Base-by-base conservation (phyloP, 768 basidiomycete genomes). In the Pulveroboletus sp. region DNA sequence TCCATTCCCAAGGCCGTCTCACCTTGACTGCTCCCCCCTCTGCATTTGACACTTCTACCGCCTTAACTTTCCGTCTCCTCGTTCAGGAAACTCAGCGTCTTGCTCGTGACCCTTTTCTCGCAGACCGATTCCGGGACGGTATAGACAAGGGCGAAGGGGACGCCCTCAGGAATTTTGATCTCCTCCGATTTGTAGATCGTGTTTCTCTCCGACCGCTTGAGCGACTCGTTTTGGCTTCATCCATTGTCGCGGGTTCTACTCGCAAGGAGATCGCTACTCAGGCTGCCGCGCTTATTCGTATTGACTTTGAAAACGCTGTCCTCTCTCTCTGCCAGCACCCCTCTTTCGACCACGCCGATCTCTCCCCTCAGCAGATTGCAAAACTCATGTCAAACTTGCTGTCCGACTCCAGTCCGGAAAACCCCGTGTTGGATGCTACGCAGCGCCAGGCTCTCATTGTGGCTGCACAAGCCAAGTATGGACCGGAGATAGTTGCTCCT, bases 131-230 rank as follows among this genome's bases (percentile, higher is more conserved):
- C 70, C 82, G 89, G 53, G 90, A 93, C 68, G 89, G 86, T 42
- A 80, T 94, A 50, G 88, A 92, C 76, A 88, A 84, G 65, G 89
- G 85, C 45, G 89, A 93, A 65, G 89, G 86, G 40, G 87, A 91
- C 54, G 72, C 82, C 46, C 90, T 93, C 66, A 80, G 86, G 50
- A 77, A 84, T 60, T 92, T 93, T 60, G 89, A 92, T 76, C 77
- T 94, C 44, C 70, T 80, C 51, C 82, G 88, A 71, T 93, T 93
- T 61, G 78, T 80, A 52, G 88, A 93, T 74, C 83, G 90, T 51
- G 74, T 91, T 36, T 86, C 86, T 45, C 76, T 93, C 39, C 80
- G 84, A 39, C 80, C 91, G 17, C 78, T 93, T 49, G 91, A 93
- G 69, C 78, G 81, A 44, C 73, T 93, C 50, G 79, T 93, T 32